Conservation (phyloP, 2,329 filamentous ascomycete species). For the Pseudocercospora ulei region DNA sequence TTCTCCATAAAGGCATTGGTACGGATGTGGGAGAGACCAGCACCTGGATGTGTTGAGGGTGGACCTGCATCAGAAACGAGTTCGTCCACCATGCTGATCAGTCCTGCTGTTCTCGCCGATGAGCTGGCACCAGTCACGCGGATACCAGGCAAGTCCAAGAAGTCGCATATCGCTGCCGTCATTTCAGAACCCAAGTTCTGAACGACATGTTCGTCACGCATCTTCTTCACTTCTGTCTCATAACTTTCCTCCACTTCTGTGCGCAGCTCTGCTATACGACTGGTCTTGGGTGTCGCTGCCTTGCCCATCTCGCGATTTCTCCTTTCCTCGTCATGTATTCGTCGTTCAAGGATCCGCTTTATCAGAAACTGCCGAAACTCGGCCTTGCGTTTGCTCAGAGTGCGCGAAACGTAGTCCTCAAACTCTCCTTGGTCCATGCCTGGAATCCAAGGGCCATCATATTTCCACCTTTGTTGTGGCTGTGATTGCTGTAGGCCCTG, state of each 20-base stretch:
- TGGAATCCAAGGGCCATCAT: conserved; percentile 50
- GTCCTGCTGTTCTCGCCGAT: conserved; percentile 8
- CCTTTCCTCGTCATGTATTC: conserved; percentile 21
- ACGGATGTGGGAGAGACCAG: conserved; percentile 53
- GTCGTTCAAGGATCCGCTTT: conserved; percentile 21
- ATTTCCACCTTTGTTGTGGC: conserved; percentile 45
- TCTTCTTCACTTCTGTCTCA: conserved; percentile 30
- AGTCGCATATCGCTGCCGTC: conserved; percentile 45
- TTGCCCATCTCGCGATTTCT: conserved; percentile 18
- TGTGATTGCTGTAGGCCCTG: background rate
- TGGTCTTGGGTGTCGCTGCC: conserved; percentile 10
- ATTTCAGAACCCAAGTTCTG: conserved; percentile 44
- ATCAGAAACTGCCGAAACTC: conserved; percentile 31
- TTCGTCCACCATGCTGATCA: conserved; percentile 22
- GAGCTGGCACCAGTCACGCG: conserved; percentile 7
- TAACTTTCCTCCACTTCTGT: conserved; percentile 25
- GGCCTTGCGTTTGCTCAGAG: conserved; percentile 33
- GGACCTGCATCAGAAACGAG: conserved; percentile 36
- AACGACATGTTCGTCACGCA: conserved; percentile 43
- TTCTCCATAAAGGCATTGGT: conserved; percentile 49
- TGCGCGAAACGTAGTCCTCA: conserved; percentile 39
- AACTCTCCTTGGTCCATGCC: conserved; percentile 50
- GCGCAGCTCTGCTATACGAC: conserved; percentile 15
- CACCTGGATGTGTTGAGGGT: conserved; percentile 55
- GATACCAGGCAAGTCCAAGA: conserved; percentile 44